Base-by-base conservation (phyloP, 169 alveolate genomes). In the Babesia gibsoni region DNA sequence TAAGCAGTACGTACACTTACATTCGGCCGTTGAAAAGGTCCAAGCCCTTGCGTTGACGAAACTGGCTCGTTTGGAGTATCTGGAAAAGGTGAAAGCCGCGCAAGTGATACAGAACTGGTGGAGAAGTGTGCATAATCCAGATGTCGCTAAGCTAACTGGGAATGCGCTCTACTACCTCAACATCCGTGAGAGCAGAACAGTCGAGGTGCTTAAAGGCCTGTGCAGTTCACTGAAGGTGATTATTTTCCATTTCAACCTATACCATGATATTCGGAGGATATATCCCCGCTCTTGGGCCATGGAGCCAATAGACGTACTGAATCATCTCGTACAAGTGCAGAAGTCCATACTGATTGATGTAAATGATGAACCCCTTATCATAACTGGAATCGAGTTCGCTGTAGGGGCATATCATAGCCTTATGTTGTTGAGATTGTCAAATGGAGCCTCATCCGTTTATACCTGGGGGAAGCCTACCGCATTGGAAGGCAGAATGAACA, bases 251-350 rank as follows among this genome's bases (percentile, higher is more conserved):
- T 64, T 74, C 50, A 23, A 49, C 0, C 64, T 72, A 8, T 70
- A 64, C 72, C 59, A 72, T 35, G 90, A 85, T 30, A 29, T 78
- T 35, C 67, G 91, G 30, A 41, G 52, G 43, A 46, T 85, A 1
- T 87, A 87, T 33, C 86, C 91, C 32, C 82, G 82, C 10, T 68
- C 92, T 25, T 87, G 92, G 92, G 90, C 92, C n/a, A 33, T 53
- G 52, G 80, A 81, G 18, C 89, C 89, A 33, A 59, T 48, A 53
- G 66, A 50, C 18, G 49, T 87, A 25, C 45, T 87, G 50, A 64
- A 39, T 41, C 77, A 72, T 27, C 7, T 83, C 4, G 36, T 49
- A 7, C 73, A 46, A 10, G 52, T 63, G 30, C 66, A 80, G 45
- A 37, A 53, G 48, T 74, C 63, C 52, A n/a, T n/a, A n/a, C n/a